Evolutionary conservation across 805 yeast species (phyloP).

Genomic region (Yarrowia keelungensis): DNA sequence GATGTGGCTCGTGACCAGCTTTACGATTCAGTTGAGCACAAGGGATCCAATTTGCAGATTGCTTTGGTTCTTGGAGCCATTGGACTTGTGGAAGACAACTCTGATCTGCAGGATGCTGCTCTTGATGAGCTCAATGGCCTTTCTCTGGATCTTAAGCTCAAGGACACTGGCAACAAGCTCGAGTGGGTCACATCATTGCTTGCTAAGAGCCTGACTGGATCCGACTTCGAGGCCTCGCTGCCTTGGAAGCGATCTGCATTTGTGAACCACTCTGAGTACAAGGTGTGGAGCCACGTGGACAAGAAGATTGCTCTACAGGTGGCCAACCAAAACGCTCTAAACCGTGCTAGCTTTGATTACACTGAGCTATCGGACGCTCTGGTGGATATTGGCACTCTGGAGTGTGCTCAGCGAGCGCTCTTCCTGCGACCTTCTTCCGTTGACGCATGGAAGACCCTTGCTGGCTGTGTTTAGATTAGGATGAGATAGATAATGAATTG

Average conservation of each 20-base stretch:
- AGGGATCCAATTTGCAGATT: conserved; percentile 71
- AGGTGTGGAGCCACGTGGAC: conserved; percentile 73
- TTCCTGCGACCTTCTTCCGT: conserved; percentile 64
- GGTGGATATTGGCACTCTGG: conserved; percentile 54
- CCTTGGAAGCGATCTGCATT: conserved; percentile 75
- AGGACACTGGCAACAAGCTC: conserved; percentile 61
- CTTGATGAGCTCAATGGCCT: conserved; percentile 68
- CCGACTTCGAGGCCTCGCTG: conserved; percentile 37
- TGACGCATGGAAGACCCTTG: conserved; percentile 48
- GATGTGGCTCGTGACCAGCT: conserved; percentile 87
- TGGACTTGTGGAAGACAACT: conserved; percentile 64
- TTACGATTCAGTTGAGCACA: conserved; percentile 64
- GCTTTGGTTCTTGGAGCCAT: conserved; percentile 83
- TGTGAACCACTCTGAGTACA: conserved; percentile 72
- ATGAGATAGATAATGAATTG: not conserved
- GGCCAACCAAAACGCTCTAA: conserved; percentile 53
- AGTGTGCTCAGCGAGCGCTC: conserved; percentile 71
- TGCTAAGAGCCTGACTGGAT: conserved; percentile 51
- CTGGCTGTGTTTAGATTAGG: conserved; percentile 14
- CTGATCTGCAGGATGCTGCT: conserved; percentile 65
- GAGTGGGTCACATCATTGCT: conserved; percentile 67
- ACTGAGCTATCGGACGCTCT: conserved; percentile 61
- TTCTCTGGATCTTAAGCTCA: conserved; percentile 37
- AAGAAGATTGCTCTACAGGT: conserved; percentile 63
- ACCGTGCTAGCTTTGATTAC: conserved; percentile 57